These are phyloP conservation scores for Peronosclerospora sorghi DNA, from an alignment of 352 stramenopile genomes.

Conservation along the genomic window DNA sequence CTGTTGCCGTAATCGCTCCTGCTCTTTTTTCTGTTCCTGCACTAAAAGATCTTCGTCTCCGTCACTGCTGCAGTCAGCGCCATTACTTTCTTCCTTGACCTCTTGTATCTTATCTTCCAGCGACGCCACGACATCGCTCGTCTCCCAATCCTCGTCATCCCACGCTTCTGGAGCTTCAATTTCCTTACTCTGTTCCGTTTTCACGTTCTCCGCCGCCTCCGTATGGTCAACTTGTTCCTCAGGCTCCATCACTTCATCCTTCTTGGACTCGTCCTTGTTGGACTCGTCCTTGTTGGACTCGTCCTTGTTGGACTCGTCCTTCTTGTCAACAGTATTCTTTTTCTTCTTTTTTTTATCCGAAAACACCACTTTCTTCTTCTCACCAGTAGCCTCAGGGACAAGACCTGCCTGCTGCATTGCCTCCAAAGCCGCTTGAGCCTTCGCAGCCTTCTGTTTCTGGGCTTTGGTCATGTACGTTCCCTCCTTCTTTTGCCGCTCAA, in stretches of 20 bases:
- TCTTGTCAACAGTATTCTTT: constrained; percentile 25
- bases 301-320: constrained; percentile 16
- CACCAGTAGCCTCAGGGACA: constrained; percentile 43
- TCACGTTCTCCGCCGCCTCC: constrained; percentile 40
- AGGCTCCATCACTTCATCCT: constrained; percentile 22
- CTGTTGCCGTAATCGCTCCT: constrained; percentile 84
- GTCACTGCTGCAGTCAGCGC: constrained; percentile 42
- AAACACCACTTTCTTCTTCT: constrained; percentile 89
- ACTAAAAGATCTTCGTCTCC: constrained; percentile 91
- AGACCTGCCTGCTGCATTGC: constrained; percentile 90
- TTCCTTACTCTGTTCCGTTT: constrained; percentile 32
- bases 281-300: constrained; percentile 10
- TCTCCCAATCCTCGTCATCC: constrained; percentile 81
- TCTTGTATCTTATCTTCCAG: constrained; percentile 71
- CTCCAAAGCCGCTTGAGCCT: constrained; percentile 83
- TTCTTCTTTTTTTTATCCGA: constrained; percentile 83
- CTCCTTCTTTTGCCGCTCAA: constrained; percentile 91
- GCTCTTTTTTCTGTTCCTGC: constrained; percentile 90
- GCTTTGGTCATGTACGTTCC: constrained; percentile 99
- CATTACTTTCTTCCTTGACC: constrained; percentile 23
- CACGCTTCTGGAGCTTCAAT: constrained; percentile 61
- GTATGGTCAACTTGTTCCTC: constrained; percentile 61
- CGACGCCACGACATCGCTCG: constrained; percentile 60
- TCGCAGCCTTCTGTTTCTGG: constrained; percentile 90
- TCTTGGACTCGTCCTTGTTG: constrained; percentile 23